Base-by-base conservation (phyloP, 371 early-diverging fungal genomes). In the Mucor irregularis region DNA sequence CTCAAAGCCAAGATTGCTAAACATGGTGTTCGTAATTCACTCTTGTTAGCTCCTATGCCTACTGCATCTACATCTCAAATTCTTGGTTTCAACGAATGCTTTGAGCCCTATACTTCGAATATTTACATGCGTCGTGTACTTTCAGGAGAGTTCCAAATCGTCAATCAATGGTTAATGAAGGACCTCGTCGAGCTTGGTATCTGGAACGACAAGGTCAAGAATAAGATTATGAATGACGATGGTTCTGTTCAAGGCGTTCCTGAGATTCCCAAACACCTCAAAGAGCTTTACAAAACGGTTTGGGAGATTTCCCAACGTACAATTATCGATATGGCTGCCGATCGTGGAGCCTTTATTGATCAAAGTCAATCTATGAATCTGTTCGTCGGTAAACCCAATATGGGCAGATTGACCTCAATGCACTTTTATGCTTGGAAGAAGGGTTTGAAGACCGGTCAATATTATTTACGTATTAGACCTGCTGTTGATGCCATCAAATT, bases 361-460 rank as follows among this genome's bases (percentile, higher is more conserved):
- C 99, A 99, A 76, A 93, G 94, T 34, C 99, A 99, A 76, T 95
- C 96, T 16, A 84, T 99, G 58, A 99, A 99, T 81, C 89, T 99
- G 31, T 98, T 97, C 73, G 80, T 97, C 53, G 93, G 92, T 42
- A 90, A 92, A 37, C 92, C 98, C 4, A 95, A 86, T 59, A 93
- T 87, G 75, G 90, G 90, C 54, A 90, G 94, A 64, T 80, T 99
- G 53, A 98, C 98, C 0, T 88, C 90, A 25, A 99, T 99, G 99
- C 99, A 99, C 74, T 99, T 99, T 72, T 98, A 99, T 74, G 99
- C 97, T 9, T 99, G 97, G 97, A 92, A 92, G 82, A 90, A 87
- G 76, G 99, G 99, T 4, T 83, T 99, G 42, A 99, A 99, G 88
- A 99, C 99, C 8, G 99, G 99, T 61, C 96, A 98, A 96, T 99